Evolutionary conservation across 2,329 filamentous ascomycete species (phyloP), one percentile per base, ranked within the genome.

Genomic region (Beauveria scarabaeidicola): DNA sequence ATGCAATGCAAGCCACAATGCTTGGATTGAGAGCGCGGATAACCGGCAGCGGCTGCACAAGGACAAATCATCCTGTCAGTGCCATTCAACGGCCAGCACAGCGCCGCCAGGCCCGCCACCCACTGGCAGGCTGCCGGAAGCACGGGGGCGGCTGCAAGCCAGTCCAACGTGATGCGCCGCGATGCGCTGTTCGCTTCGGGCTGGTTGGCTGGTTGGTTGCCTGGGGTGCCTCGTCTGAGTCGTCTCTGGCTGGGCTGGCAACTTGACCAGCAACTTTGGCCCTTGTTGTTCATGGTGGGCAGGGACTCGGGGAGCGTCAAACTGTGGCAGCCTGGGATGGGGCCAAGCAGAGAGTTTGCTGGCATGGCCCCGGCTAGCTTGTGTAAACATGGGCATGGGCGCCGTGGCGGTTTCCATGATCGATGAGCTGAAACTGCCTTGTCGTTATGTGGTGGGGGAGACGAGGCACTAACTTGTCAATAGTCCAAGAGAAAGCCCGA

Each of bases 41-140:
- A 58, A 52, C 48, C 56, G 56, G 56, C 56, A 58, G 21, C 56
- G 56, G 56, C 56, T 58, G 56, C 32, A 51, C 48, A 11, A 51
- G 23, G 17, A 41, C 23, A 53, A 43, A 29, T 41, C 19, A 29
- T 54, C 25, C 32, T 27, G n/a, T 29, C n/a, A 9, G 46, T n/a
- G 32, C 5, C n/a, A n/a, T 19, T 17, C 8, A 29, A 51, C 21
- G 29, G 29, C 48, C 48, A 36, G 29, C 48, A 32, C 48, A 51
- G 29, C 48, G 23, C 19, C 43, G 19, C 29, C 48, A 51, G 29
- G 29, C 15, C 19, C 43, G 19, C 29, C 29, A 19, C 41, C 41
- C 32, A 6, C 32, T 36, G 32, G 32, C 32, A 19, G 48, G n/a
- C n/a, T 50, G 47, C 44, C 53, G 32, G 36, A 50, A 51, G 23